Conservation (phyloP, 75 land plant genomes). For the Isoetes taiwanensis region DNA sequence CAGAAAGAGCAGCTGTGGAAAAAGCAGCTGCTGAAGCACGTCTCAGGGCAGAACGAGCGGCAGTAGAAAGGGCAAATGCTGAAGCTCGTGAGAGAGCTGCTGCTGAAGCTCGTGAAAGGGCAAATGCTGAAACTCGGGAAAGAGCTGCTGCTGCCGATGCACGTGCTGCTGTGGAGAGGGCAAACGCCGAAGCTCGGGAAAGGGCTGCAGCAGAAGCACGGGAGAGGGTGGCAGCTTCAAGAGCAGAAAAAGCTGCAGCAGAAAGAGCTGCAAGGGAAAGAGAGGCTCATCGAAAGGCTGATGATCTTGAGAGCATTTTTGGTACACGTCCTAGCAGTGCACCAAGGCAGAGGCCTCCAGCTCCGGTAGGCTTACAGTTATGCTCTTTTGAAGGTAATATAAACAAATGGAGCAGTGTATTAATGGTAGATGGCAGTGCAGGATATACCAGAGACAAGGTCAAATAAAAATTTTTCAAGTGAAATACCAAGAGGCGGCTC, state of each 20-base stretch:
- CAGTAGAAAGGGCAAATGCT: constrained; percentile 16
- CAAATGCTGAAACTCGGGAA: constrained; percentile 31
- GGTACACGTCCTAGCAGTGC: constrained; percentile 26
- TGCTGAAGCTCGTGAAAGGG: constrained; percentile 28
- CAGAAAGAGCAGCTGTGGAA: constrained; percentile 12
- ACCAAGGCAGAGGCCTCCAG: constrained; percentile 25
- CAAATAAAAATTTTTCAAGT: not conserved
- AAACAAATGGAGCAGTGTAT: no score
- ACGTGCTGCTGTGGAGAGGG: constrained; percentile 9
- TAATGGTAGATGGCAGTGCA: no score
- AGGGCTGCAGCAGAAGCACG: constrained; percentile 49
- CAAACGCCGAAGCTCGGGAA: constrained; percentile 41
- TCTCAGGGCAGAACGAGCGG: constrained; percentile 8
- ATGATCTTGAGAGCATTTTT: constrained; percentile 15
- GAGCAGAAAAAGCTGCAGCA: constrained; percentile 45
- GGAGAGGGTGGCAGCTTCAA: constrained; percentile 32
- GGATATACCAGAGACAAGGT: no score
- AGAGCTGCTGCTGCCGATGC: constrained; percentile 23
- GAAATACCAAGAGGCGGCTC: not conserved
- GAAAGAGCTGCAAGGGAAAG: constrained; percentile 38
- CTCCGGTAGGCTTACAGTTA: no score
- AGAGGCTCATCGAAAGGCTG: constrained; percentile 6
- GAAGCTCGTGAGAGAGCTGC: constrained; percentile 56
- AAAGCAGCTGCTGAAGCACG: constrained; percentile 16
- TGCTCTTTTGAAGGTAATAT: no score